A percentile compares a stretch with the other conserved stretches of the same genome.
These are phyloP conservation scores for Malassezia nana DNA, from an alignment of 1,284 basidiomycete genomes.

Conservation along the genomic window DNA sequence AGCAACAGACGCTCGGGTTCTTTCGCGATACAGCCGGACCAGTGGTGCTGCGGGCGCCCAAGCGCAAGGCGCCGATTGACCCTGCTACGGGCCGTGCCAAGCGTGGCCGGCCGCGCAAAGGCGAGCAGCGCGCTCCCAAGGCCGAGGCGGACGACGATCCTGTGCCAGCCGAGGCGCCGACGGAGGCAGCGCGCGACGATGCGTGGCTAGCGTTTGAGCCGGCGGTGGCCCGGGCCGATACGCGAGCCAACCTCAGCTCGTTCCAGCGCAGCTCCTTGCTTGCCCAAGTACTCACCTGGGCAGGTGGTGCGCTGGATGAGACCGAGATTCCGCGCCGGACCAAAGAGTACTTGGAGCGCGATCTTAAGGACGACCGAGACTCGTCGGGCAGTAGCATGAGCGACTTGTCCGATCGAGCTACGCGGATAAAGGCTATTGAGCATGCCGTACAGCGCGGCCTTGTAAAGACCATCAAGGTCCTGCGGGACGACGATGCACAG, in stretches of 20 bases:
- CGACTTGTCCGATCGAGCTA: conserved; percentile 12
- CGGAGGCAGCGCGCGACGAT: background rate
- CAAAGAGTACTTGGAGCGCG: background rate
- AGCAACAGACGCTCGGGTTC: conserved; percentile 1
- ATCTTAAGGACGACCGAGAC: background rate
- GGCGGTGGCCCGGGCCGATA: background rate
- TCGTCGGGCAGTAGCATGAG: background rate
- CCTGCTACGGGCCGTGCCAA: conserved; percentile 13
- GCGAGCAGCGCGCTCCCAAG: background rate
- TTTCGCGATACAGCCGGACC: conserved; percentile 13
- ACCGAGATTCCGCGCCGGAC: conserved; percentile 12
- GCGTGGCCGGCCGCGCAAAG: conserved; percentile 16
- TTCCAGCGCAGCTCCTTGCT: conserved; percentile 14
- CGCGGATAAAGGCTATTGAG: conserved; percentile 7
- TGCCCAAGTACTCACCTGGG: background rate
- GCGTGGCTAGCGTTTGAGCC: background rate
- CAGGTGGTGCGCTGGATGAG: conserved; percentile 14
- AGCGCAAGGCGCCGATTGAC: conserved; percentile 6
- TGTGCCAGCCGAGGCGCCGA: background rate
- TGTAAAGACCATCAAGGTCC: conserved; percentile 3
- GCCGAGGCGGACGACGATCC: background rate
- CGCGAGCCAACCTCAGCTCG: conserved; percentile 12
- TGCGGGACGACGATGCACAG: conserved; percentile 4
- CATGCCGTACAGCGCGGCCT: conserved; percentile 10
- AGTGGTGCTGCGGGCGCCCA: background rate